Percentiles rank a stretch among this genome's conserved stretches.
These are phyloP conservation scores for Apiospora marii DNA, from an alignment of 2,329 filamentous ascomycete genomes.

Conservation along the genomic window DNA sequence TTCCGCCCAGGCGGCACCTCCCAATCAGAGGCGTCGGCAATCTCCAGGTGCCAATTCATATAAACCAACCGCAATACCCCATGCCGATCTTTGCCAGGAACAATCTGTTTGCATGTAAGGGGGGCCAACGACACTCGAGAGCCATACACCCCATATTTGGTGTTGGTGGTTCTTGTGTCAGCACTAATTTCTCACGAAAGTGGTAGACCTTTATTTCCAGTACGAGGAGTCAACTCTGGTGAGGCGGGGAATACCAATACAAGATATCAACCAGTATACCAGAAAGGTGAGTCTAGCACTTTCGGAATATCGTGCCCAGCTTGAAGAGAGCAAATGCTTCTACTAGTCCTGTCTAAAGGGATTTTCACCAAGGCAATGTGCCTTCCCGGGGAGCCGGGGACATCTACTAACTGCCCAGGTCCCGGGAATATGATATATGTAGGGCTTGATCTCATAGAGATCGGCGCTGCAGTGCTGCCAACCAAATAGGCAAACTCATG, in stretches of 20 bases:
- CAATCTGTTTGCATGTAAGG: background rate
- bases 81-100: background rate
- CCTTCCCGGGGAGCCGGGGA: no score
- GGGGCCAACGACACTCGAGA: background rate
- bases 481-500: background rate
- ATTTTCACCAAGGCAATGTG: no score
- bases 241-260: no score
- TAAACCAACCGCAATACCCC: background rate
- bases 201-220: no score
- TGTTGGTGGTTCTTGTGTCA: background rate
- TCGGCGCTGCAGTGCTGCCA: background rate
- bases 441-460: background rate
- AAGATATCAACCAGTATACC: no score
- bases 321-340: no score
- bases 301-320: no score
- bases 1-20: background rate
- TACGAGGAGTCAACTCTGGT: no score
- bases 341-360: no score
- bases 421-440: background rate
- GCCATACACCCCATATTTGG: background rate
- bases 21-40: background rate
- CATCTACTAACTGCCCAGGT: no score
- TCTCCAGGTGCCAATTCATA: background rate
- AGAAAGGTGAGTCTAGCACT: no score
- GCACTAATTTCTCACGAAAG: background rate